Conservation (phyloP, 805 yeast genomes). For the Candida succiphila region DNA sequence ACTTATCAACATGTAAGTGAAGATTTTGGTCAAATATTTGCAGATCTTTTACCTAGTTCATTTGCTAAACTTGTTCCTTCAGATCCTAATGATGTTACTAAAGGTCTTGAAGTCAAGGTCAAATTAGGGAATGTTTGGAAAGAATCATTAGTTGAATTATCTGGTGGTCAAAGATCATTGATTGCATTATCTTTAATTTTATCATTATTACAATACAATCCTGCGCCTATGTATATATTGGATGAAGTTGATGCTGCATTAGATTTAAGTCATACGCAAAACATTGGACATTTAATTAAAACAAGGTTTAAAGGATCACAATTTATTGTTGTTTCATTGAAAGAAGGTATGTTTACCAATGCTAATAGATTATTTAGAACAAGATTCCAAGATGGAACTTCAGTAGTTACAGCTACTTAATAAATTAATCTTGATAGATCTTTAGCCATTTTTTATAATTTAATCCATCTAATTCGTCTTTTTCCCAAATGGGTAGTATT, state of each 20-base stretch:
- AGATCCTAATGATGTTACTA: slow-evolving; percentile 72
- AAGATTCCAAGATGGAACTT: slow-evolving; percentile 93
- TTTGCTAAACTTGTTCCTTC: slow-evolving; percentile 82
- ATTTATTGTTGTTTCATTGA: slow-evolving; percentile 90
- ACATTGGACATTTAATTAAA: slow-evolving; percentile 92
- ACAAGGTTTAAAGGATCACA: slow-evolving; percentile 94
- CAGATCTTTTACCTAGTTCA: slow-evolving; percentile 81
- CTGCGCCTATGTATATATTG: slow-evolving; percentile 96
- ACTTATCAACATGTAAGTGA: slow-evolving; percentile 82
- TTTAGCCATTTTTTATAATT: slow-evolving; percentile 13
- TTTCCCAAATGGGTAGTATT: slow-evolving; percentile 3
- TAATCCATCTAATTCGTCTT: slow-evolving; percentile 12
- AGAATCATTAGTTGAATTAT: slow-evolving; percentile 85
- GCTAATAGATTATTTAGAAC: slow-evolving; percentile 93
- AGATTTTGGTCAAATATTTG: slow-evolving; percentile 86
- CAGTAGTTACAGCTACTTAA: slow-evolving; percentile 70
- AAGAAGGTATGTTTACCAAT: slow-evolving; percentile 97
- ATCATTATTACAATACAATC: slow-evolving; percentile 88
- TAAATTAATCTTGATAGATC: neutral
- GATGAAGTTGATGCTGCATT: slow-evolving; percentile 99
- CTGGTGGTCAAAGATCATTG: slow-evolving; percentile 95
- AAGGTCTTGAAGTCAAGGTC: slow-evolving; percentile 86
- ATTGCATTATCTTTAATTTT: slow-evolving; percentile 87
- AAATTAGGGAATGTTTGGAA: slow-evolving; percentile 92
- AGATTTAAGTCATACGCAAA: slow-evolving; percentile 94